Conservation (phyloP, 148 eudicot genomes). For the Silene conica region DNA sequence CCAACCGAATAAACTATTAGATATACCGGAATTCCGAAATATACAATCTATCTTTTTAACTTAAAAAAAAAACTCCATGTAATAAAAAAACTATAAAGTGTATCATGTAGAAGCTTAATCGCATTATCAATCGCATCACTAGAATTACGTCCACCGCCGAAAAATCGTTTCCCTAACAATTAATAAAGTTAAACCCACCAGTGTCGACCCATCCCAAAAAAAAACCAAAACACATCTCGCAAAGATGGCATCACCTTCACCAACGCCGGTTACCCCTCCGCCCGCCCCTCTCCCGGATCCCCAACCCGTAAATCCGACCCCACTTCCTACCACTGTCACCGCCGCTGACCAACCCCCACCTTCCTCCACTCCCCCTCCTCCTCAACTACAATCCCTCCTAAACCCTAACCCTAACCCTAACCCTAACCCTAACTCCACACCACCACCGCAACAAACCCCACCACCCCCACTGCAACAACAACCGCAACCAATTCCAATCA, state of each 20-base stretch:
- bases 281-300: neutral
- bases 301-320: neutral
- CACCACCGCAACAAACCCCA: slow-evolving; percentile 14
- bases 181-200: too few relatives aligned
- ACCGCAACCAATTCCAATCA: slow-evolving; percentile 13
- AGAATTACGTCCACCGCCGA: too few relatives aligned
- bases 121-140: too few relatives aligned
- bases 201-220: too few relatives aligned
- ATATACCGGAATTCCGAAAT: too few relatives aligned
- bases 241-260: slow-evolving; percentile 29
- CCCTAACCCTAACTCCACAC: slow-evolving; percentile 10
- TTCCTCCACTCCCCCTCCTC: slow-evolving; percentile 10
- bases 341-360: neutral
- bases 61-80: too few relatives aligned
- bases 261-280: slow-evolving; percentile 18
- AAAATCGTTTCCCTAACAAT: too few relatives aligned
- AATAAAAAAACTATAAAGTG: too few relatives aligned
- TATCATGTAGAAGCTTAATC: too few relatives aligned
- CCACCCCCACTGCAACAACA: slow-evolving; percentile 11
- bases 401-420: slow-evolving; percentile 11
- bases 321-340: neutral
- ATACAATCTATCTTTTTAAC: too few relatives aligned
- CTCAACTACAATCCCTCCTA: neutral
- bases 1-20: too few relatives aligned
- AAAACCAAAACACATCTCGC: too few relatives aligned